phyloP scores from a whole-genome alignment of 2,329 filamentous ascomycete genomes.

The Colletotrichum caudatum region DNA sequence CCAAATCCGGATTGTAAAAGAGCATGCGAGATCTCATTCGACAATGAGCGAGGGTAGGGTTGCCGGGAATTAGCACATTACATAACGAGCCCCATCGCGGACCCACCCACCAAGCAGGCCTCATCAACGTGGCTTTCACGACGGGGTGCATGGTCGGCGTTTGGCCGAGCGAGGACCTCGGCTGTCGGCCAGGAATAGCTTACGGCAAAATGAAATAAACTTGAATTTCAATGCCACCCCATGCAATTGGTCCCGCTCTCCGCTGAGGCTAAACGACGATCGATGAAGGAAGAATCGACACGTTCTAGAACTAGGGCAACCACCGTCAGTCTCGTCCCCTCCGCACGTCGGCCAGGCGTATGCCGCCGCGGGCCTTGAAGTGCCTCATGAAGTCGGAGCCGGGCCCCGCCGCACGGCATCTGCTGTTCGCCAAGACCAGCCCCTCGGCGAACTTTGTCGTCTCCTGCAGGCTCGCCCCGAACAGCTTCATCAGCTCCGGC shows the following conservation, averaged over 20 bases:
- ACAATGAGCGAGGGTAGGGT: conserved; percentile 1
- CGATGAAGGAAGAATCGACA: conserved; percentile 9
- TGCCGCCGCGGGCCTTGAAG: conserved; percentile 36
- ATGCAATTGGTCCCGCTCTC: conserved; percentile 19
- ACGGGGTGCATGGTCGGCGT: conserved; percentile 32
- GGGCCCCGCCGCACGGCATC: conserved; percentile 35
- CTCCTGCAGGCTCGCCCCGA: conserved; percentile 38
- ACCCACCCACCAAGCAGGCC: conserved; percentile 21
- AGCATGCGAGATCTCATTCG: conserved; percentile 17
- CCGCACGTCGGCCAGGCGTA: conserved; percentile 32
- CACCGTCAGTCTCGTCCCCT: conserved; percentile 29
- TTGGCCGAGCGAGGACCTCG: conserved; percentile 37
- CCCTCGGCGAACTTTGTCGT: conserved; percentile 38
- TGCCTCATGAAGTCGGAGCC: conserved; percentile 38
- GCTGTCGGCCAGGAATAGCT: conserved; percentile 9
- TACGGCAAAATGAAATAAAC: conserved; percentile 1
- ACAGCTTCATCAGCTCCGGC: conserved; percentile 40
- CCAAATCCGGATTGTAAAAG: conserved; percentile 22
- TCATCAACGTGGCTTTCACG: conserved; percentile 29
- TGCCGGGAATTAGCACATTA: not conserved
- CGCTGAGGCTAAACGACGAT: conserved; percentile 32
- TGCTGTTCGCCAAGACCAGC: conserved; percentile 31
- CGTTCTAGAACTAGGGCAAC: conserved; percentile 23
- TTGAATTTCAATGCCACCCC: conserved; percentile 30
- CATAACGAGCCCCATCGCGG: not conserved